Base-by-base conservation (phyloP, 2,329 filamentous ascomycete genomes). In the Talaromyces sp. region DNA sequence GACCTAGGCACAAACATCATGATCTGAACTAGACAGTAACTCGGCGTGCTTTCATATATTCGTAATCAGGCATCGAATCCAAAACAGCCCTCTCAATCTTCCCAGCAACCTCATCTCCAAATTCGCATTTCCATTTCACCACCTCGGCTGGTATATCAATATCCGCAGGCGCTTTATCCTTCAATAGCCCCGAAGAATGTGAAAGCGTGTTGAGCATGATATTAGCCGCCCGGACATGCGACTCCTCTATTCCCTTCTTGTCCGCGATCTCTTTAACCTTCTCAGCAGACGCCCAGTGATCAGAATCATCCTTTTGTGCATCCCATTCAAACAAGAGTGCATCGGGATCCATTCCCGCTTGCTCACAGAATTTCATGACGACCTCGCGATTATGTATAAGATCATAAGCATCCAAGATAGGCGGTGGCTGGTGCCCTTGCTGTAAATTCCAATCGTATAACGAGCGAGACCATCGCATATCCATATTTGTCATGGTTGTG, bases 41-140 rank as follows among this genome's bases (percentile, higher is more conserved):
- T 1, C 63, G 52, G 10, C 57, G 52, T 4, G 56, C 66, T 52
- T 62, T 68, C 46, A 77, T 47, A 54, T 69, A 75, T 54, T 73
- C 68, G 60, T 76, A 77, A 47, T 75, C 71, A 17, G 66, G 62
- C 71, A 75, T 74, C 1, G 72, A 67, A 27, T 63, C 62, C 33
- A 54, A 20, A 13, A 72, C 69, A 20, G 56, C 54, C 40, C 58
- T 56, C 50, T 68, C 63, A 33, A 74, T 43, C 13, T 58, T 27
- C n/a, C 29, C 33, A 11, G 60, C 66, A 6, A 53, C 39, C 42
- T 66, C 59, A 29, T 67, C 63, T 2, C 69, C 71, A 55, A 72
- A 72, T 49, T 74, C 71, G 11, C 60, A 60, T 46, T 59, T 65
- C 75, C 75, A 77, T 50, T 70, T 69, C 24, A 55, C 53, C 13